Conservation (phyloP, 2,329 filamentous ascomycete genomes). For the Chrysosporium keratinophilum region DNA sequence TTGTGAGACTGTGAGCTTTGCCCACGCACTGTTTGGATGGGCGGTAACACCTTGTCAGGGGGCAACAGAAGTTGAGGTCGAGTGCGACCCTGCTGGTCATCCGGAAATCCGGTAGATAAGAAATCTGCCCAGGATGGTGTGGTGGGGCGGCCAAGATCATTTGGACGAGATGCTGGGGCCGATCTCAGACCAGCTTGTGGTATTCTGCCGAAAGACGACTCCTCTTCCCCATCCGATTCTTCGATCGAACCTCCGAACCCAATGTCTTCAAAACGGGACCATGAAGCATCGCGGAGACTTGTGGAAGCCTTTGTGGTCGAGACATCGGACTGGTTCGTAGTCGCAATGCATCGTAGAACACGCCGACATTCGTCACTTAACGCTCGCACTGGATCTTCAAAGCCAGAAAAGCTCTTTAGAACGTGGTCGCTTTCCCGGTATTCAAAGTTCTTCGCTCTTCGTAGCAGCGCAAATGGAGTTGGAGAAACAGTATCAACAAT, state of each 20-base stretch:
- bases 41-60: slow-evolving; percentile 81
- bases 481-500: slow-evolving; percentile 91
- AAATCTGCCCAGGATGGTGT: slow-evolving; percentile 99
- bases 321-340: slow-evolving; percentile 72
- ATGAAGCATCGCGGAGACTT: slow-evolving; percentile 71
- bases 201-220: slow-evolving; percentile 26
- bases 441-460: slow-evolving; percentile 87
- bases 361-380: slow-evolving; percentile 89
- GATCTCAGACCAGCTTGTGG: slow-evolving; percentile 48
- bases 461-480: slow-evolving; percentile 80
- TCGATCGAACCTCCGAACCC: slow-evolving; percentile 72
- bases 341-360: slow-evolving; percentile 79
- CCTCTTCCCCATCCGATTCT: slow-evolving; percentile 50
- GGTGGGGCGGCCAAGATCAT: slow-evolving; percentile 66
- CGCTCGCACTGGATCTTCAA: slow-evolving; percentile 76
- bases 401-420: slow-evolving; percentile 76
- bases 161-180: slow-evolving; percentile 56
- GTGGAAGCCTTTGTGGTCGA: slow-evolving; percentile 62
- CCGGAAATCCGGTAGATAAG: slow-evolving; percentile 81
- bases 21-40: slow-evolving; percentile 60
- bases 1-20: slow-evolving; percentile 79
- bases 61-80: slow-evolving; percentile 61
- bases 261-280: slow-evolving; percentile 93
- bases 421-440: slow-evolving; percentile 80
- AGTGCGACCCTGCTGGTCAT: slow-evolving; percentile 56